Evolutionary conservation across 345 rosid species (phyloP), one percentile per base, ranked within the genome.

Genomic region (Heritiera littoralis): DNA sequence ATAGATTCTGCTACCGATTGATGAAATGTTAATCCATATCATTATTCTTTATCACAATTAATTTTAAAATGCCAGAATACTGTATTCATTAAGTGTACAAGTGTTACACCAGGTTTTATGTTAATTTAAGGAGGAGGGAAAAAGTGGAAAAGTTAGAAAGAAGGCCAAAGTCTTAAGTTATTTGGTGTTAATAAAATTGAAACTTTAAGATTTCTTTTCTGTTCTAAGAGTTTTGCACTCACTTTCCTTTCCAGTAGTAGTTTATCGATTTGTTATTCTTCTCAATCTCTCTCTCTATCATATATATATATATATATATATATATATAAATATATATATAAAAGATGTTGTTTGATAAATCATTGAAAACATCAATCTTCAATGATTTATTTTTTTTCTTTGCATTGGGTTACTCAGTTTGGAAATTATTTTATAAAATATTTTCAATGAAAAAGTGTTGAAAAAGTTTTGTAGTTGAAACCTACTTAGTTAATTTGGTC

Each of bases 371-470:
- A 2, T 49, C 38, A 49, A 49, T 69, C 10, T 49, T 12, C 56
- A 23, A 69, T 48, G 43, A 48, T 30, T 35, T 17, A 1, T 30
- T 6, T 72, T 72, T 38, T 5, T 9, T 14, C 41, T 54, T 35
- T 55, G 9, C 32, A 52, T 35, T 18, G 32, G 12, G 9, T 30
- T 67, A 43, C 51, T 67, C 23, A 69, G 18, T 20, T 45, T 70
- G n/a, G 56, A 48, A 69, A 69, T n/a, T n/a, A 43, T 66, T 46
- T 40, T 40, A 66, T 9, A 40, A 66, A 66, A 66, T 40, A 66
- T 66, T 38, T 40, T 40, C 13, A 38, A 18, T 17, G 23, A 12
- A 15, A 38, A 30, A 6, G 11, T 49, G 59, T 49, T 28, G 11
- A 28, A 72, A 20, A 30, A 52, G 6, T 72, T 54, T 7, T 5